phyloP scores from a whole-genome alignment of 768 basidiomycete species.

The Kwoniella newhampshirensis region DNA sequence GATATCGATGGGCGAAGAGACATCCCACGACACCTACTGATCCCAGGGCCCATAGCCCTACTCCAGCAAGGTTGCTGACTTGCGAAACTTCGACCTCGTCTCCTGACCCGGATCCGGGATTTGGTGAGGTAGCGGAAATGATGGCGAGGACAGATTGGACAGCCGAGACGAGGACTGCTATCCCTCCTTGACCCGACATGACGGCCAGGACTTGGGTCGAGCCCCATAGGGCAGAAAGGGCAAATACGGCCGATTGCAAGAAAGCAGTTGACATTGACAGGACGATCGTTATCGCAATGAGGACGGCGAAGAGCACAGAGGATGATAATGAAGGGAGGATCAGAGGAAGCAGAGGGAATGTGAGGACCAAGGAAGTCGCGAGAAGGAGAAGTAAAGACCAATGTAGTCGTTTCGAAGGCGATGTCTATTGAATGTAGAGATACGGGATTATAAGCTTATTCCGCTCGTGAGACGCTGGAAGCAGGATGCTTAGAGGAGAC shows the following conservation, averaged over 20 bases:
- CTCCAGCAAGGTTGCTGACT: conserved; percentile 22
- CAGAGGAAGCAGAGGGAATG: conserved; percentile 58
- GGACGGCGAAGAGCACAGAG: conserved; percentile 63
- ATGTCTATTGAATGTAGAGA: conserved; percentile 57
- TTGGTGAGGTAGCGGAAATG: neutral
- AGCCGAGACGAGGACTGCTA: conserved; percentile 75
- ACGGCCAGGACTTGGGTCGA: conserved; percentile 67
- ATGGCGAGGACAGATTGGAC: conserved; percentile 66
- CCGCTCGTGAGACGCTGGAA: too few species aligned
- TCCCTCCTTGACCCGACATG: conserved; percentile 81
- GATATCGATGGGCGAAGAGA: conserved; percentile 26
- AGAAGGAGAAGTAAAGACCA: conserved; percentile 55
- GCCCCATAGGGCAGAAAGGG: conserved; percentile 79
- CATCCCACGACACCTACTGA: conserved; percentile 27
- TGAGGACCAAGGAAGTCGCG: conserved; percentile 60
- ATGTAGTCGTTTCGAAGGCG: conserved; percentile 36
- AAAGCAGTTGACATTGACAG: conserved; percentile 70
- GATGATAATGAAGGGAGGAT: conserved; percentile 67
- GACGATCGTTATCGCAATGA: conserved; percentile 63
- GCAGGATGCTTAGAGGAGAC: too few species aligned
- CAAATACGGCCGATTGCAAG: conserved; percentile 73
- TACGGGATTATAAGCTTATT: too few species aligned
- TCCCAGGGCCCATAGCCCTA: conserved; percentile 37
- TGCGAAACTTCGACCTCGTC: conserved; percentile 24
- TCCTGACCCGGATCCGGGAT: neutral